Base-by-base conservation (phyloP, 139 green algal species). In the Mesotaenium endlicherianum region DNA sequence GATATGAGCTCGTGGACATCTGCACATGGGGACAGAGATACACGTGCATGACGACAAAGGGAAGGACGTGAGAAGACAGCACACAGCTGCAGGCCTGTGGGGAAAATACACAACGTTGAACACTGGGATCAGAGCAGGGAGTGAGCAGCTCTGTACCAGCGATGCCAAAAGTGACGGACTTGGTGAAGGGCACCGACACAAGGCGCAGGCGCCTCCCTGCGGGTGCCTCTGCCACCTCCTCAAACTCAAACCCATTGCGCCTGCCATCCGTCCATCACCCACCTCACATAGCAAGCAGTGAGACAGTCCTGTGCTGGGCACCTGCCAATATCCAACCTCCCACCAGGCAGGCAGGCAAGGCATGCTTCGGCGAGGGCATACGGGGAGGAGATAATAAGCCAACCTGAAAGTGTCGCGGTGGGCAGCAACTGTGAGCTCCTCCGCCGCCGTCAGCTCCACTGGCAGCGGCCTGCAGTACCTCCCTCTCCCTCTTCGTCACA, bases 161-260 rank as follows among this genome's bases (percentile, higher is more conserved):
- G 6, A 81, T 11, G n/a, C 91, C 92, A 80, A 97, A 93, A 11
- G 72, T 90, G 39, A 85, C 86, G 50, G 91, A 88, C 50, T 92
- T 94, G 77, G 81, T 92, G 82, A 91, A 93, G 1, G 90, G 91
- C 38, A 94, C 88, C 2, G 85, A 39, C 2, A 70, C 77, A 31
- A 92, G 88, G n/a, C 60, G 47, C 59, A 91, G 40, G 17, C 83
- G 26, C 71, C 55, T 3, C 34, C 59, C 50, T 17, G 50, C 30
- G 11, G 45, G 4, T 59, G 3, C 53, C 30, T 68, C 1, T 31
- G n/a, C 80, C 26, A 90, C 80, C 34, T 97, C 92, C 3, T 88
- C 77, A 78, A 98, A 97, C 17, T 96, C 93, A 86, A 99, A 99
- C 16, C 96, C 96, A 69, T 97, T 98, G 3, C 70, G 44, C 1